Conservation (phyloP, 805 yeast genomes). For the Ogataea minuta region DNA sequence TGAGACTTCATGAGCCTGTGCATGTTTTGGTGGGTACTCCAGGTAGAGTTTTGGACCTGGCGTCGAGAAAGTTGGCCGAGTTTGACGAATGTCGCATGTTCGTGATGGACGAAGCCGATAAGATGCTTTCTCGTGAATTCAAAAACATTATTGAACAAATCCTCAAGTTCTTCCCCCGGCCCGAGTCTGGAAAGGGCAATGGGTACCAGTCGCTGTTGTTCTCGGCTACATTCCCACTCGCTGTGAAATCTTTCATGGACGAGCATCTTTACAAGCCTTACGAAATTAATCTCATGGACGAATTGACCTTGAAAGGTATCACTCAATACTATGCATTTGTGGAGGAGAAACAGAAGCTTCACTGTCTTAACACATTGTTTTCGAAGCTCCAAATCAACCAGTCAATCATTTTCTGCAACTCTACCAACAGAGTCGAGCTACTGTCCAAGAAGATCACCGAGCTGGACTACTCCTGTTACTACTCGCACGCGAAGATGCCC, state of each 20-base stretch:
- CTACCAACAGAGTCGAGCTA: conserved; percentile 93
- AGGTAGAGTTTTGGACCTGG: conserved; percentile 93
- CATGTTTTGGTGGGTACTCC: conserved; percentile 97
- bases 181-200: conserved; percentile 34
- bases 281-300: conserved; percentile 97
- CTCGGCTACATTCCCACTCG: conserved; percentile 94
- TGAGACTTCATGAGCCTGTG: conserved; percentile 89
- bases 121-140: conserved; percentile 90
- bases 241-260: conserved; percentile 91
- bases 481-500: conserved; percentile 96
- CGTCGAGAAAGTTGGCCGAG: conserved; percentile 83
- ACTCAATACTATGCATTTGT: conserved; percentile 98
- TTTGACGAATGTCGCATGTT: conserved; percentile 82
- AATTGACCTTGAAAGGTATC: conserved; percentile 91
- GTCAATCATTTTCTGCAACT: conserved; percentile 95
- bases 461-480: conserved; percentile 93
- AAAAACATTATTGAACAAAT: conserved; percentile 84
- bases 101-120: conserved; percentile 99
- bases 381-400: conserved; percentile 94
- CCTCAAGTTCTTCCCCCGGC: conserved; percentile 69
- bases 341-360: conserved; percentile 93
- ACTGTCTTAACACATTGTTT: conserved; percentile 92
- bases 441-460: conserved; percentile 95
- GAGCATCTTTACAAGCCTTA: conserved; percentile 86
- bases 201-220: conserved; percentile 82